phyloP scores from a whole-genome alignment of 164 flowering plant species.

The Magnolia changhungtana region DNA sequence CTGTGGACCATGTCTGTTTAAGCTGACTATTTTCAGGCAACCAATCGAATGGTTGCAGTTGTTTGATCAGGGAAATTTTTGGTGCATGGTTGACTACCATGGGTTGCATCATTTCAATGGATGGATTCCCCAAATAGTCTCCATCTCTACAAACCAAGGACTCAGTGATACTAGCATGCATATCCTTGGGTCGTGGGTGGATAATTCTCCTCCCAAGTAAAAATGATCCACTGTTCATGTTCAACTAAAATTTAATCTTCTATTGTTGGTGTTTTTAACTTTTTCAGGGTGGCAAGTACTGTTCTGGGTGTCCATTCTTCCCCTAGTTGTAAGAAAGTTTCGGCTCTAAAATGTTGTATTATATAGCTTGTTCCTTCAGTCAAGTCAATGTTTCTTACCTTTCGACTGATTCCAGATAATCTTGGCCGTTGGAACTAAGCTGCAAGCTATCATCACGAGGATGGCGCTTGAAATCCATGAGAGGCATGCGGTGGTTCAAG shows the following conservation, averaged over 20 bases:
- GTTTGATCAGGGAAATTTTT: too few species aligned
- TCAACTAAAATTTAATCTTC: not conserved
- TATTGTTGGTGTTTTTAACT: not conserved
- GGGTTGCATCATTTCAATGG: too few species aligned
- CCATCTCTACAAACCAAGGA: too few species aligned
- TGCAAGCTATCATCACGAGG: slow-evolving; percentile 74
- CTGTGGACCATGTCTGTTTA: too few species aligned
- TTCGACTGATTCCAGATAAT: slow-evolving; percentile 45
- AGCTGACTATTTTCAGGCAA: too few species aligned
- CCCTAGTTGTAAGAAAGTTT: slow-evolving; percentile 57
- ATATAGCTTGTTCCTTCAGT: not conserved
- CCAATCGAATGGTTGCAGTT: too few species aligned
- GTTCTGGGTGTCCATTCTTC: slow-evolving; percentile 64
- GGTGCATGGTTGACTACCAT: too few species aligned
- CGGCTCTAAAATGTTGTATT: not conserved
- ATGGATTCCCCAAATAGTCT: too few species aligned
- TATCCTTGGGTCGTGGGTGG: too few species aligned
- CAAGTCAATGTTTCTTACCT: not conserved
- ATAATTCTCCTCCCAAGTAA: not conserved
- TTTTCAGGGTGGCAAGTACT: slow-evolving; percentile 71
- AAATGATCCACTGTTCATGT: not conserved
- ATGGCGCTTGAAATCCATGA: slow-evolving; percentile 93
- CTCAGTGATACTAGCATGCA: too few species aligned
- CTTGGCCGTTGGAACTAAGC: slow-evolving; percentile 89
- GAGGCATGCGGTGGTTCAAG: slow-evolving; percentile 90